Evolutionary conservation across 441 rosid species (phyloP).

Genomic region (Populus hybrid): DNA sequence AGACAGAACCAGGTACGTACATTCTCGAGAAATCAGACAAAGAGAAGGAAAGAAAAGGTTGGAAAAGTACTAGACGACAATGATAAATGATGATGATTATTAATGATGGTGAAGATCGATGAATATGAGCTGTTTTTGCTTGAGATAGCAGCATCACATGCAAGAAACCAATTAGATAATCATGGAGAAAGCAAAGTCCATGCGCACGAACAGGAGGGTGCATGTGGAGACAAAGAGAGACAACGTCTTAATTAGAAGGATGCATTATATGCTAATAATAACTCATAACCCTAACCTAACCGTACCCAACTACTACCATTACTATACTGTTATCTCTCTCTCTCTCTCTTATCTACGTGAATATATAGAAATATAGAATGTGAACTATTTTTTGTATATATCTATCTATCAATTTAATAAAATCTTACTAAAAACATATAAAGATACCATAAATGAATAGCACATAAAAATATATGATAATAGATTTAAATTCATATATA

Average conservation of each 20-base stretch:
- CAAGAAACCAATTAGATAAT: slow-evolving; percentile 24
- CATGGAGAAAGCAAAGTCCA: slow-evolving; percentile 14
- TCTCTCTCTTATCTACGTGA: too few species aligned
- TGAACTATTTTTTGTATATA: too few species aligned
- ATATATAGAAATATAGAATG: too few species aligned
- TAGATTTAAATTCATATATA: too few species aligned
- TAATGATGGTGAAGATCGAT: slow-evolving; percentile 17
- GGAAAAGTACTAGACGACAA: slow-evolving; percentile 2
- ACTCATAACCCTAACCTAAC: too few species aligned
- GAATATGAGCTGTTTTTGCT: slow-evolving; percentile 47
- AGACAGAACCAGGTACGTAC: slow-evolving; percentile 2
- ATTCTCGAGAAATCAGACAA: slow-evolving; percentile 9
- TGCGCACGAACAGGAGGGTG: slow-evolving; percentile 33
- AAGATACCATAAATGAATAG: too few species aligned
- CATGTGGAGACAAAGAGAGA: slow-evolving; percentile 41
- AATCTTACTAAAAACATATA: too few species aligned
- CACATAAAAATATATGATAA: too few species aligned
- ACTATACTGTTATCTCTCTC: too few species aligned
- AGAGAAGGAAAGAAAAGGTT: neutral
- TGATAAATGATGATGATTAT: slow-evolving; percentile 6
- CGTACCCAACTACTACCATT: neutral
- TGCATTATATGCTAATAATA: neutral
- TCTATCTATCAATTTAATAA: neutral
- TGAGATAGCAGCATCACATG: slow-evolving; percentile 45
- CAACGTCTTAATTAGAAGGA: neutral